phyloP scores from a whole-genome alignment of 2,329 filamentous ascomycete genomes.

The Paecilomyces niveus region DNA sequence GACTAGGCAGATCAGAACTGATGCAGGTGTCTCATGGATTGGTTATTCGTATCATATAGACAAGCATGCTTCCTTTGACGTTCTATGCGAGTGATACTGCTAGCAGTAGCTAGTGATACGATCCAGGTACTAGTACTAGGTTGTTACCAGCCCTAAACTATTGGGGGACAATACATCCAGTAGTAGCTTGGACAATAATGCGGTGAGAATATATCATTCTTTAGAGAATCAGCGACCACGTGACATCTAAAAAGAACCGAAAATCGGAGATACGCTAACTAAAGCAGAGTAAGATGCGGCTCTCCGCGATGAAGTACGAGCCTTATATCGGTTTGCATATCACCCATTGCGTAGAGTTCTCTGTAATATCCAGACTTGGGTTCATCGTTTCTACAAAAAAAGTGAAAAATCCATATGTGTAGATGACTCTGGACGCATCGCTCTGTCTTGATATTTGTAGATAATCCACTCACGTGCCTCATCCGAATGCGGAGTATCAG shows the following conservation, averaged over 20 bases:
- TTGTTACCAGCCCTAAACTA: background rate
- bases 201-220: background rate
- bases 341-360: no score
- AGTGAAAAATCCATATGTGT: background rate
- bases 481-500: background rate
- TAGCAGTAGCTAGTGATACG: background rate
- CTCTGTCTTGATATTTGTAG: background rate
- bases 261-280: background rate
- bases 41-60: background rate
- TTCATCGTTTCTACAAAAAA: background rate
- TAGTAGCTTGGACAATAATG: background rate
- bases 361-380: no score
- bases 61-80: background rate
- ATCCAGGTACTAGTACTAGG: no score
- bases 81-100: background rate
- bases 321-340: no score
- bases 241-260: constrained; percentile 1
- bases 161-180: background rate
- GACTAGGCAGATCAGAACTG: no score
- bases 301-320: no score
- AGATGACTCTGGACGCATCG: background rate
- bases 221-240: background rate
- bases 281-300: background rate
- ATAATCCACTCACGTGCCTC: background rate
- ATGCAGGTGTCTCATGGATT: background rate